These are phyloP conservation scores for Fusarium sp. DNA, from an alignment of 2,329 filamentous ascomycete genomes.

Conservation along the genomic window DNA sequence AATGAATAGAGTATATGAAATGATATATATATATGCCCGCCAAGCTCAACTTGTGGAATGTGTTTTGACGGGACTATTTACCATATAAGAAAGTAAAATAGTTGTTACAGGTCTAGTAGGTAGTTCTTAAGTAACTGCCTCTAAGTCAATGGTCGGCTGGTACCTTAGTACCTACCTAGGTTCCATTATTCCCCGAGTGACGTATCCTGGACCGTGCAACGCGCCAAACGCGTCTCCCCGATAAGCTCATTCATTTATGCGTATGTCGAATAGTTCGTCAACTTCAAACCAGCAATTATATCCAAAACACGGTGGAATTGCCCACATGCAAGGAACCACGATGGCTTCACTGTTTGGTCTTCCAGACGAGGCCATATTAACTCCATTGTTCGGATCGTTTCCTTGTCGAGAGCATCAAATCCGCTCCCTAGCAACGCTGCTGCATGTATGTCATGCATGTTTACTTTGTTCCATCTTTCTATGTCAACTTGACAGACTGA, in stretches of 20 bases:
- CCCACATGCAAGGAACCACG: neutral
- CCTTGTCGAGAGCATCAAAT: conserved; percentile 69
- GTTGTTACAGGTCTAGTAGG: neutral
- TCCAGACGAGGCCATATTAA: conserved; percentile 61
- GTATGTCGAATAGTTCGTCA: neutral
- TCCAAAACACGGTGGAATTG: neutral
- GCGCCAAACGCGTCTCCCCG: conserved; percentile 44
- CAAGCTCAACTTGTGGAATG: neutral
- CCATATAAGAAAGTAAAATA: neutral
- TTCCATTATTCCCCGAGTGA: conserved; percentile 38
- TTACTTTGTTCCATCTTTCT: neutral
- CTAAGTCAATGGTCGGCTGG: no score
- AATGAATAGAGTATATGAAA: neutral
- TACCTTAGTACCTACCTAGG: no score
- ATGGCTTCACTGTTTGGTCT: conserved; percentile 59
- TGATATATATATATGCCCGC: neutral
- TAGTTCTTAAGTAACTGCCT: no score
- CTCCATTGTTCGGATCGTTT: conserved; percentile 57
- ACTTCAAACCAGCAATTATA: conserved; percentile 14
- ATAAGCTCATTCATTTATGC: neutral
- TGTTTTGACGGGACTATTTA: no score
- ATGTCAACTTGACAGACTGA: neutral
- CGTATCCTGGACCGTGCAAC: conserved; percentile 35
- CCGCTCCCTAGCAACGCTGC: conserved; percentile 63
- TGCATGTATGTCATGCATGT: conserved; percentile 60